These are phyloP conservation scores for Acanthochlamys bracteata DNA, from an alignment of 106 monocot species.

Conservation along the genomic window DNA sequence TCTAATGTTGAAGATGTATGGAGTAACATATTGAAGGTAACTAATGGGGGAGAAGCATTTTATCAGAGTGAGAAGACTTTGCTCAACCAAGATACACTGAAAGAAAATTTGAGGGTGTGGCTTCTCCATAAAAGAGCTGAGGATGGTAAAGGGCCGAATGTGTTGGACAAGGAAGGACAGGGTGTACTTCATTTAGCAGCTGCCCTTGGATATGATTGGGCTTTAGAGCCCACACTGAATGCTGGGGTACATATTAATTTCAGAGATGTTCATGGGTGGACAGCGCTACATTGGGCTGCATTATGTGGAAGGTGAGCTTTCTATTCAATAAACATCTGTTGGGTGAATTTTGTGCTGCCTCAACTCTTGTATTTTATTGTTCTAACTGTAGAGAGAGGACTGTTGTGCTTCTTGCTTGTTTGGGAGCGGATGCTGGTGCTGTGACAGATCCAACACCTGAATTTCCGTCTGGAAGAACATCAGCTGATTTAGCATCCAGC, in stretches of 20 bases:
- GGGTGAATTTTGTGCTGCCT: background rate
- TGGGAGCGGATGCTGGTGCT: conserved; percentile 63
- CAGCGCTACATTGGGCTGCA: conserved; percentile 97
- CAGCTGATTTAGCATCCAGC: conserved; percentile 85
- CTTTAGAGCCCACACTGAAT: conserved; percentile 51
- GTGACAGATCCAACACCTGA: conserved; percentile 80
- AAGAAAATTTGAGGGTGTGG: conserved; percentile 69
- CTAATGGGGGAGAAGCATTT: conserved; percentile 17
- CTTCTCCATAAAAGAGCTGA: conserved; percentile 64
- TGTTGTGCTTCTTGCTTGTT: conserved; percentile 46
- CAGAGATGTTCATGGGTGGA: conserved; percentile 87
- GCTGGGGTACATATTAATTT: conserved; percentile 83
- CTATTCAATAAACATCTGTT: background rate
- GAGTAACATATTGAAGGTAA: conserved; percentile 27
- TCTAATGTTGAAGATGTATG: conserved; percentile 33
- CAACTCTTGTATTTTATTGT: background rate
- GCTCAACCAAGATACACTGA: conserved; percentile 33
- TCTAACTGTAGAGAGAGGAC: conserved; percentile 58
- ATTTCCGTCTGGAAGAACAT: conserved; percentile 79
- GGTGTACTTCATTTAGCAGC: conserved; percentile 90
- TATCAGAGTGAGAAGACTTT: conserved; percentile 28
- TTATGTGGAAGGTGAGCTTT: conserved; percentile 64
- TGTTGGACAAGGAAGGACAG: conserved; percentile 69
- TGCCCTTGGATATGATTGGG: conserved; percentile 94
- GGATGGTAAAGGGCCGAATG: conserved; percentile 65